phyloP scores from a whole-genome alignment of 768 basidiomycete genomes.

The Asterophora parasitica region DNA sequence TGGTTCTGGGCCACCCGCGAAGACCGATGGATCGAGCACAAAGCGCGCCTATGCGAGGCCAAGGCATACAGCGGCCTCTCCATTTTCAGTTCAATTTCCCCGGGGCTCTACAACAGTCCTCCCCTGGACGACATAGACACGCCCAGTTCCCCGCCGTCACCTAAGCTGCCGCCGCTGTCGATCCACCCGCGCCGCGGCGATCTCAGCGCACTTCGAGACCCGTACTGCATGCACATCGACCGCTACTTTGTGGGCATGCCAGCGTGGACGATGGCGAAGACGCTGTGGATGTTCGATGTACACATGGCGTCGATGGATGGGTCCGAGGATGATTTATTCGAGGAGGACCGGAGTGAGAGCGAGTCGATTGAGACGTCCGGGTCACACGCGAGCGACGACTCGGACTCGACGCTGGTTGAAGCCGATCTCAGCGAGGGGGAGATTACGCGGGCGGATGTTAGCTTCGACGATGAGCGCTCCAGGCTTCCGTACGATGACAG shows the following conservation, averaged over 20 bases:
- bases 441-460: slow-evolving; percentile 7
- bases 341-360: slow-evolving; percentile 27
- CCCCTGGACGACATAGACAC: slow-evolving; percentile 16
- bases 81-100: slow-evolving; percentile 14
- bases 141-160: slow-evolving; percentile 11
- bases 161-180: slow-evolving; percentile 29
- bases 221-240: slow-evolving; percentile 52
- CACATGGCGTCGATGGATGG: slow-evolving; percentile 28
- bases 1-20: slow-evolving; percentile 58
- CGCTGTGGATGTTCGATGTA: slow-evolving; percentile 59
- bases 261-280: slow-evolving; percentile 64
- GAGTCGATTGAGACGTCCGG: slow-evolving; percentile 29
- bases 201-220: slow-evolving; percentile 52
- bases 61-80: slow-evolving; percentile 26
- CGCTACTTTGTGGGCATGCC: slow-evolving; percentile 53
- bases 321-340: slow-evolving; percentile 15
- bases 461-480: background rate
- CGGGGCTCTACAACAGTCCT: slow-evolving; percentile 9
- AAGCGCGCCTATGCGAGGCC: slow-evolving; percentile 16
- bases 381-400: slow-evolving; percentile 40
- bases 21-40: slow-evolving; percentile 44
- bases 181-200: slow-evolving; percentile 64
- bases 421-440: slow-evolving; percentile 37
- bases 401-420: slow-evolving; percentile 56
- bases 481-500: background rate